Percentiles rank a stretch among this genome's conserved stretches.
Conservation (phyloP, 2,329 filamentous ascomycete genomes). For the Emmonsiellopsis sp. region DNA sequence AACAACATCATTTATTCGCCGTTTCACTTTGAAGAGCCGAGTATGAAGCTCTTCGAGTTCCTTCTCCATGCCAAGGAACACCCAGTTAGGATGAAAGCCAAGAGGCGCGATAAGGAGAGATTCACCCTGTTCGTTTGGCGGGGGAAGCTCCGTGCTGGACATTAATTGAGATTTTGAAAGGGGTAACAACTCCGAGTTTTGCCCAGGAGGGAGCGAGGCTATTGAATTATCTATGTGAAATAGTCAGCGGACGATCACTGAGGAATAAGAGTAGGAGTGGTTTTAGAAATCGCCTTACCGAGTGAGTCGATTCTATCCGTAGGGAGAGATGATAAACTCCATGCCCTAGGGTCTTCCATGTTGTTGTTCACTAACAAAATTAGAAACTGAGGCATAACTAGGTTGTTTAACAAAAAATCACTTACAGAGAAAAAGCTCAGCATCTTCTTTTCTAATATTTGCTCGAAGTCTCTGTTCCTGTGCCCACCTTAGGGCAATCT, state of each 20-base stretch:
- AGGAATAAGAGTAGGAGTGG: background rate
- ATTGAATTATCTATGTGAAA: constrained; percentile 1
- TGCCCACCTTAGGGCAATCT: constrained; percentile 50
- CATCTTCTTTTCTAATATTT: constrained; percentile 14
- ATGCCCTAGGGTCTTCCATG: background rate
- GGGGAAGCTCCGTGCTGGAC: constrained; percentile 16
- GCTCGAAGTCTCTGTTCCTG: constrained; percentile 41
- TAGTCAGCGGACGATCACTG: background rate
- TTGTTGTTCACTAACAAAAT: background rate
- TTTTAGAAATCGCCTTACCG: background rate
- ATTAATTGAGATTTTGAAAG: constrained; percentile 18
- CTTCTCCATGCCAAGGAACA: constrained; percentile 52
- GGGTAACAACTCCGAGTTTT: constrained; percentile 14
- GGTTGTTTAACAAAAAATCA: background rate
- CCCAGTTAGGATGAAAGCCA: constrained; percentile 52
- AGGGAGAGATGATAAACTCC: background rate
- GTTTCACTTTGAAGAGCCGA: constrained; percentile 49
- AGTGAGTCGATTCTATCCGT: background rate
- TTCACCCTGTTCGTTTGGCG: constrained; percentile 13
- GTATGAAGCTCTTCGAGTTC: constrained; percentile 51
- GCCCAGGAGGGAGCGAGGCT: background rate
- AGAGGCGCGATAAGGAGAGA: constrained; percentile 41
- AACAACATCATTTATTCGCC: constrained; percentile 49
- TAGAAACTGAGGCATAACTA: background rate
- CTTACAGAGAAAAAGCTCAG: background rate